Conservation (phyloP, 495 filamentous ascomycete genomes). For the Corynascus novoguineensis region DNA sequence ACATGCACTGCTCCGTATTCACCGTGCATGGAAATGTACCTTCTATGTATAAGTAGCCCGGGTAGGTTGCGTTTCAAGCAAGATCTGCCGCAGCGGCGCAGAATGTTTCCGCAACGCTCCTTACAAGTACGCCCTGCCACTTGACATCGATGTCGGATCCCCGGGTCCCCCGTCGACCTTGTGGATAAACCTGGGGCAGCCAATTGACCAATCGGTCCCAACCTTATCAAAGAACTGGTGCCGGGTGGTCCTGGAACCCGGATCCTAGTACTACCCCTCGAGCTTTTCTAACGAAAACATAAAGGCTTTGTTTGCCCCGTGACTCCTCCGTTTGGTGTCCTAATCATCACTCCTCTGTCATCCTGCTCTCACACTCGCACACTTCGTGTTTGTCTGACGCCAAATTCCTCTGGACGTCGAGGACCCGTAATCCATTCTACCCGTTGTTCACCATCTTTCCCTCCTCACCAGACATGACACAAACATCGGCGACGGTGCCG, state of each 20-base stretch:
- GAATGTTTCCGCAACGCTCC: too few relatives aligned
- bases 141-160: too few relatives aligned
- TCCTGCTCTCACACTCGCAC: neutral
- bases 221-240: neutral
- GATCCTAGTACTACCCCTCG: neutral
- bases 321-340: neutral
- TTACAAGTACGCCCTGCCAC: too few relatives aligned
- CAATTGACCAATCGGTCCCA: constrained; percentile 14
- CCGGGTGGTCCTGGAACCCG: constrained; percentile 2
- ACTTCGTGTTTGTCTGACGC: constrained; percentile 2
- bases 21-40: too few relatives aligned
- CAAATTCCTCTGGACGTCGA: too few relatives aligned
- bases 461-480: constrained; percentile 14
- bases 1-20: too few relatives aligned
- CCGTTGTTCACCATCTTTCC: neutral
- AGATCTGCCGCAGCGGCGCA: too few relatives aligned
- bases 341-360: neutral
- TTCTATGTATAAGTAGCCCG: too few relatives aligned
- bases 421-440: neutral
- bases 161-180: too few relatives aligned
- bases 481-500: constrained; percentile 16
- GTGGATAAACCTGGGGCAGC: neutral
- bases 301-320: constrained; percentile 3
- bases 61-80: too few relatives aligned
- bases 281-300: neutral